A percentile compares a stretch with the other conserved stretches of the same genome.
These are phyloP conservation scores for Tothia fuscella DNA, from an alignment of 2,329 filamentous ascomycete genomes.

Conservation along the genomic window DNA sequence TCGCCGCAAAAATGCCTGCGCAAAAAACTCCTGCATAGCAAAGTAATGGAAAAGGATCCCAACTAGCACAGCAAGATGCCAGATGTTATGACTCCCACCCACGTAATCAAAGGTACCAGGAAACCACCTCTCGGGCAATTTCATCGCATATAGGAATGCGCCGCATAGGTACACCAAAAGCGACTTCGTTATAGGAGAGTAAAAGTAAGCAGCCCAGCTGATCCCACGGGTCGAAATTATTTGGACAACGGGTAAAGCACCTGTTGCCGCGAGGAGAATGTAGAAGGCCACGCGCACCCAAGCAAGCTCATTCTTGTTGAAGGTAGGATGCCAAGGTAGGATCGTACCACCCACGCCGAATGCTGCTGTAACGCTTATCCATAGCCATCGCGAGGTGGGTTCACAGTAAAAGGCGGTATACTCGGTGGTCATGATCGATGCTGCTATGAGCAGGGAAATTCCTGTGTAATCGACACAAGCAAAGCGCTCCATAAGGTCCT, in stretches of 20 bases:
- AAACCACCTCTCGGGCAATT: conserved; percentile 84
- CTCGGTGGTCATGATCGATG: conserved; percentile 95
- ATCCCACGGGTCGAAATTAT: conserved; percentile 64
- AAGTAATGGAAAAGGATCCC: conserved; percentile 96
- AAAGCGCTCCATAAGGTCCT: conserved; percentile 82
- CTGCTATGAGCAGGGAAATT: conserved; percentile 86
- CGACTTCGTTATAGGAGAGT: conserved; percentile 75
- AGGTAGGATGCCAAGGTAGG: conserved; percentile 88
- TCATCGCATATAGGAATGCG: conserved; percentile 78
- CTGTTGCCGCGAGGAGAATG: conserved; percentile 72
- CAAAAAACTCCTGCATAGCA: conserved; percentile 93
- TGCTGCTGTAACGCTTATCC: conserved; percentile 69
- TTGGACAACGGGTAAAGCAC: conserved; percentile 80
- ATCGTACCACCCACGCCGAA: conserved; percentile 81
- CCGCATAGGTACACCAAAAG: conserved; percentile 76
- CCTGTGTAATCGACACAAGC: conserved; percentile 98
- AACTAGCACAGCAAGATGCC: conserved; percentile 88
- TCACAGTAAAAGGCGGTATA: conserved; percentile 99
- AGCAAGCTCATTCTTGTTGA: conserved; percentile 85
- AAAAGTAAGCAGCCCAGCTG: conserved; percentile 80
- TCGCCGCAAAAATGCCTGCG: conserved; percentile 31
- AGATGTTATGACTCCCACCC: conserved; percentile 92
- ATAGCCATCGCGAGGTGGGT: conserved; percentile 70
- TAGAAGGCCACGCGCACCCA: conserved; percentile 91
- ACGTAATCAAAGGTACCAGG: conserved; percentile 93